Evolutionary conservation across 2,329 filamentous ascomycete species (phyloP).

Genomic region (Cytospora piceicola): DNA sequence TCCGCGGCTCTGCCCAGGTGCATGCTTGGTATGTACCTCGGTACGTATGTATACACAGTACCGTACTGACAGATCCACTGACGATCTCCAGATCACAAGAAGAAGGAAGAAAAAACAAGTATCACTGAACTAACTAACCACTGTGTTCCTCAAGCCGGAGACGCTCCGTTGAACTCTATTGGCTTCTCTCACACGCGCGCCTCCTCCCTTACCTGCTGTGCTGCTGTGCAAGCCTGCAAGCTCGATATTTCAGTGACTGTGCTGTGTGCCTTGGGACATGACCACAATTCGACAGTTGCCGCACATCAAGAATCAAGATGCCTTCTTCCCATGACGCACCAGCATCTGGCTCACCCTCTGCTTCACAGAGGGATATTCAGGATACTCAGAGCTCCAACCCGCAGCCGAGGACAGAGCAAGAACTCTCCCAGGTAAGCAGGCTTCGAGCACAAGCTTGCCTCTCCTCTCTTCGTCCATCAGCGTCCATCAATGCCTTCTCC

Average conservation of each 20-base stretch:
- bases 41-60: no score
- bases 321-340: conserved; percentile 19
- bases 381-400: conserved; percentile 4
- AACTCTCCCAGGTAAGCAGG: conserved; percentile 27
- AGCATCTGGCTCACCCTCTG: conserved; percentile 10
- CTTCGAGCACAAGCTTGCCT: background rate
- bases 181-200: background rate
- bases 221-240: background rate
- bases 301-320: background rate
- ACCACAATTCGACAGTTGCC: background rate
- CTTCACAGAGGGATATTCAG: conserved; percentile 7
- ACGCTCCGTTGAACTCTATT: background rate
- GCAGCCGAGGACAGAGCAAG: conserved; percentile 23
- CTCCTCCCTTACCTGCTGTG: background rate
- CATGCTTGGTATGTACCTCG: no score
- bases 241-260: background rate
- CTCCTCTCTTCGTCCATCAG: background rate
- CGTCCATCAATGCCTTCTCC: background rate
- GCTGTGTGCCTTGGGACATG: background rate
- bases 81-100: background rate
- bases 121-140: background rate
- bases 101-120: background rate
- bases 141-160: background rate
- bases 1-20: background rate
- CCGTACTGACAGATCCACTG: background rate